A percentile compares a stretch with the other conserved stretches of the same genome.
Conservation (phyloP, 306 rosid genomes). For the Adenanthera pavonina region DNA sequence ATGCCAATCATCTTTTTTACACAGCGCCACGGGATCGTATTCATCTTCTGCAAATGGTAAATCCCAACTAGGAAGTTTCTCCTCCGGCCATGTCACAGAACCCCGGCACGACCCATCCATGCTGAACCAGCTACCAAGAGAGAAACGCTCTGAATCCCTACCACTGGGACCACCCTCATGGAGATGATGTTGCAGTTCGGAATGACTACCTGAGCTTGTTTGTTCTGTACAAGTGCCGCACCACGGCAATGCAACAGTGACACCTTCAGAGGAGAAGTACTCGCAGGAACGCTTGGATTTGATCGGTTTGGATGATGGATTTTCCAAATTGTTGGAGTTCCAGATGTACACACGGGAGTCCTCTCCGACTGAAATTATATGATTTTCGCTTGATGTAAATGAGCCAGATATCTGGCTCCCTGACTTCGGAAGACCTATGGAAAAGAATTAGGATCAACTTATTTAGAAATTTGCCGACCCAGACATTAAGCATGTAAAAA, state of each 20-base stretch:
- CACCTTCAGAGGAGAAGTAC: constrained; percentile 64
- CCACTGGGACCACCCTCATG: constrained; percentile 33
- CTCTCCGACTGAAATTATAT: constrained; percentile 66
- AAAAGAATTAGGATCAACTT: constrained; percentile 12
- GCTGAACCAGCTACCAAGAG: constrained; percentile 62
- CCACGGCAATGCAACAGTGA: constrained; percentile 74
- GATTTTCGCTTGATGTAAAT: constrained; percentile 57
- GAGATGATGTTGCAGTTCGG: constrained; percentile 23
- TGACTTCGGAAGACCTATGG: constrained; percentile 63
- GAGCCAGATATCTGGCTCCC: constrained; percentile 75
- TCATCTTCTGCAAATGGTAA: constrained; percentile 41
- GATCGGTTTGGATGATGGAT: constrained; percentile 35
- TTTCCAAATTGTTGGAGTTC: constrained; percentile 40
- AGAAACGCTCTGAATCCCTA: constrained; percentile 52
- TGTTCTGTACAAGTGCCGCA: constrained; percentile 47
- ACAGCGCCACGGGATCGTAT: constrained; percentile 18
- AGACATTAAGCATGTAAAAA: too few relatives aligned
- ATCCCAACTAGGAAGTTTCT: constrained; percentile 63
- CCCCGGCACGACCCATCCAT: constrained; percentile 55
- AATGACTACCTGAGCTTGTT: constrained; percentile 13
- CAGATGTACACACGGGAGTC: constrained; percentile 74
- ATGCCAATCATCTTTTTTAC: background rate
- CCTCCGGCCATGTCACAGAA: constrained; percentile 76
- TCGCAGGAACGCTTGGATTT: constrained; percentile 61
- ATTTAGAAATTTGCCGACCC: background rate